phyloP scores from a whole-genome alignment of 2,329 filamentous ascomycete genomes.

The Talaromyces sp. region DNA sequence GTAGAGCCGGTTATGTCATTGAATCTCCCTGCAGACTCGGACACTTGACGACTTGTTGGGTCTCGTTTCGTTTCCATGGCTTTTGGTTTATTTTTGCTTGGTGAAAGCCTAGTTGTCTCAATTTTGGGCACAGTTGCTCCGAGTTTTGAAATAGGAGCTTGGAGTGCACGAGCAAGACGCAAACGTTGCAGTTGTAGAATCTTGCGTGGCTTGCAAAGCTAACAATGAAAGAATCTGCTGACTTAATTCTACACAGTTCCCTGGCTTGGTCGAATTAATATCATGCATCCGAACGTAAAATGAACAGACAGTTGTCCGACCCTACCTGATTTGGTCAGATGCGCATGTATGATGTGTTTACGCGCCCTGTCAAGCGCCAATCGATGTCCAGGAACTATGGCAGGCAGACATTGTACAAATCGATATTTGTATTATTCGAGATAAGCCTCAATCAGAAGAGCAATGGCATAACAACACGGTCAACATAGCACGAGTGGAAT shows the following conservation, averaged over 20 bases:
- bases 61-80: conserved; percentile 25
- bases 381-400: conserved; percentile 1
- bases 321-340: conserved; percentile 8
- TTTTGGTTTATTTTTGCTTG: not conserved
- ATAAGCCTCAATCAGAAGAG: not conserved
- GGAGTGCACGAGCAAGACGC: not conserved
- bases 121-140: not conserved
- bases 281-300: not conserved
- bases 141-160: not conserved
- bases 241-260: not conserved
- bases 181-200: not conserved
- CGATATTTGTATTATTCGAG: not conserved
- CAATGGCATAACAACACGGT: conserved; percentile 12
- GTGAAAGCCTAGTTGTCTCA: not conserved
- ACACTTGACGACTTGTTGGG: conserved; percentile 20
- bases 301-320: not conserved
- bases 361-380: conserved; percentile 10
- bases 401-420: conserved; percentile 10
- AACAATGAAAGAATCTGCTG: not conserved
- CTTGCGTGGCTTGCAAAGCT: not conserved
- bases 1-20: conserved; percentile 30
- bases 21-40: conserved; percentile 27
- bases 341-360: not conserved
- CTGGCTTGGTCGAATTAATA: not conserved
- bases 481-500: conserved; percentile 14